Base-by-base conservation (phyloP, 2,329 filamentous ascomycete genomes). In the Diaporthe eres region DNA sequence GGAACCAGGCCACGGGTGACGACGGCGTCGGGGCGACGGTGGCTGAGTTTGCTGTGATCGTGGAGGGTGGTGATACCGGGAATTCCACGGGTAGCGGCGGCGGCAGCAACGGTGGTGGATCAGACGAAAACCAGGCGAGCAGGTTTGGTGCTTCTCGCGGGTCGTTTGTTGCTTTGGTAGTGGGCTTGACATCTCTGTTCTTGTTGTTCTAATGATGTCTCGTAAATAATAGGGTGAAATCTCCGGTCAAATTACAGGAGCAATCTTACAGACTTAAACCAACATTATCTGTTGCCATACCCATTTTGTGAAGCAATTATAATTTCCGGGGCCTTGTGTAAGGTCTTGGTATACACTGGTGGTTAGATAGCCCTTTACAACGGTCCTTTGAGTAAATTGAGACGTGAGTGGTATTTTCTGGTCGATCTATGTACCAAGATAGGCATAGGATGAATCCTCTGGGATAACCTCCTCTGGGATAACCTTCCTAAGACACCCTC, bases 41-140 rank as follows among this genome's bases (percentile, higher is more conserved):
- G 3, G 75, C 75, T 6, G 75, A 77, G 57, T 75, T 77, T 51
- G 75, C 70, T 19, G 74, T 77, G 9, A 75, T 77, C 3, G 55
- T 63, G 7, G 70, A 67, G 9, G 42, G 57, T 8, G 44, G 67
- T 19, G 58, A 63, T 9, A 67, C 55, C 0, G 68, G 47, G 0
- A 47, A 65, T 49, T 28, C 22, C 8, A 70, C 60, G 9, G 63
- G 34, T 5, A 57, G 71, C 5, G 31, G 22, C 7, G 22, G 37
- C 13, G 53, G 63, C 2, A 49, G 22, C 22, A 25, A 25, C 25
- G 22, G 34, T 12, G 58, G 58, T 28, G 71, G 71, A 9, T 31
- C 65, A 22, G 31, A 28, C 5, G 31, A 70, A 25, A 70, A 70
- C n/a, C n/a, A 13, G 28, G 58, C 44, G 19, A 28, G 44, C 31